phyloP scores from a whole-genome alignment of 129 eudicot species.

The Tagetes erecta region DNA sequence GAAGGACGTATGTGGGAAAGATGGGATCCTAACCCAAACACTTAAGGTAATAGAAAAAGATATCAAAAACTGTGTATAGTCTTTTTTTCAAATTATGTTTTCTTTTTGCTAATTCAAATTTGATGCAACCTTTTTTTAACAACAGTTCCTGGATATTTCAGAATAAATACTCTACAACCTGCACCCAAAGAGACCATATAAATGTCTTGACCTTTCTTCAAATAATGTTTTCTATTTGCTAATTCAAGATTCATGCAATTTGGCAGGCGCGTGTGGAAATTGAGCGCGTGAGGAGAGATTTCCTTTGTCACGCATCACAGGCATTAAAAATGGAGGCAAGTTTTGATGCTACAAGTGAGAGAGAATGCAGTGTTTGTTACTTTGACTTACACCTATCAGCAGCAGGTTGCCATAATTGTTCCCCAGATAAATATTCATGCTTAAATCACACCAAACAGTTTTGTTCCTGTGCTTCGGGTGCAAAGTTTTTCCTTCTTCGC shows the following conservation, averaged over 20 bases:
- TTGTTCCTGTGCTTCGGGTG: constrained; percentile 84
- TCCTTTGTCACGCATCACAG: constrained; percentile 73
- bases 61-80: background rate
- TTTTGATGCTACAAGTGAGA: constrained; percentile 84
- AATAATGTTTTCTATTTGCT: background rate
- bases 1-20: constrained; percentile 93
- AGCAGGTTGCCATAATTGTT: constrained; percentile 86
- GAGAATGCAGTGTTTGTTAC: constrained; percentile 86
- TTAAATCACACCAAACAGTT: constrained; percentile 90
- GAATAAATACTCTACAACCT: too few species aligned
- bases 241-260: background rate
- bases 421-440: constrained; percentile 92
- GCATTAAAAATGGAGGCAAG: constrained; percentile 84
- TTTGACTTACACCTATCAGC: constrained; percentile 96
- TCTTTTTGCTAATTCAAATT: background rate
- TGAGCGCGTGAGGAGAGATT: constrained; percentile 86
- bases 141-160: too few species aligned
- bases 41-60: constrained; percentile 55
- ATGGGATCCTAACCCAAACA: constrained; percentile 80
- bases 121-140: background rate
- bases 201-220: background rate
- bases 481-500: constrained; percentile 86
- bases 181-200: too few species aligned
- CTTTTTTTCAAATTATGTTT: background rate
- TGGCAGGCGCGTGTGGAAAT: constrained; percentile 77